These are phyloP conservation scores for Zygosaccharomyces pseudobailii DNA, from an alignment of 1,139 yeast genomes.

Conservation along the genomic window DNA sequence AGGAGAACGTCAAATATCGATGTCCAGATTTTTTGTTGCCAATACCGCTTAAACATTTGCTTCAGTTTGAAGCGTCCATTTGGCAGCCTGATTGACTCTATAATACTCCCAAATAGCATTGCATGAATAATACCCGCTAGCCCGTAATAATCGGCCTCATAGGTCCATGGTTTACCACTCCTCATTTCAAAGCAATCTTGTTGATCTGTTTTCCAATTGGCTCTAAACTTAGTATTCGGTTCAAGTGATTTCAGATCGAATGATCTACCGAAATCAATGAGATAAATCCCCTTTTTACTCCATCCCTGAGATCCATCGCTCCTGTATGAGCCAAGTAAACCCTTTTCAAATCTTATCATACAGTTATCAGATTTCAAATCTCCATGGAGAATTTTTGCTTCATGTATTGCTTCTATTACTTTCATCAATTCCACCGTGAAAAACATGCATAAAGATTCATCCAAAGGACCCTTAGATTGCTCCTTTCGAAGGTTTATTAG, in stretches of 20 bases:
- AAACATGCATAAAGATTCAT: constrained; percentile 62
- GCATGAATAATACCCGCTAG: constrained; percentile 72
- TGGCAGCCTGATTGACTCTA: constrained; percentile 40
- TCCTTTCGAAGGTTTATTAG: constrained; percentile 50
- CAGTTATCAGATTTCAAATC: constrained; percentile 85
- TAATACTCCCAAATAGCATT: constrained; percentile 62
- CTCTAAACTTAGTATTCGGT: constrained; percentile 48
- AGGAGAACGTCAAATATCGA: constrained; percentile 60
- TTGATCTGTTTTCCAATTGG: constrained; percentile 60
- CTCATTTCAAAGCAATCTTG: constrained; percentile 80
- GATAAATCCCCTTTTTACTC: constrained; percentile 51
- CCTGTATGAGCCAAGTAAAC: constrained; percentile 30
- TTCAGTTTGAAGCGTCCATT: constrained; percentile 38
- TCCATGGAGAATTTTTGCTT: constrained; percentile 69
- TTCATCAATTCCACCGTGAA: constrained; percentile 60
- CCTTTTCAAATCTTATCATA: constrained; percentile 57
- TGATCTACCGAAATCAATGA: constrained; percentile 83
- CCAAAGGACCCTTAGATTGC: constrained; percentile 35
- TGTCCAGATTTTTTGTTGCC: constrained; percentile 74
- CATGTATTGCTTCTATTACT: constrained; percentile 59
- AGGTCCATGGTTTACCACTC: constrained; percentile 61
- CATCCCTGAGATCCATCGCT: constrained; percentile 44
- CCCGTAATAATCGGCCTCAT: constrained; percentile 83
- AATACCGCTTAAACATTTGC: constrained; percentile 60
- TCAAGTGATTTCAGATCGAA: constrained; percentile 63